Conservation (phyloP, 371 early-diverging fungal genomes). For the Mortierella sp. region DNA sequence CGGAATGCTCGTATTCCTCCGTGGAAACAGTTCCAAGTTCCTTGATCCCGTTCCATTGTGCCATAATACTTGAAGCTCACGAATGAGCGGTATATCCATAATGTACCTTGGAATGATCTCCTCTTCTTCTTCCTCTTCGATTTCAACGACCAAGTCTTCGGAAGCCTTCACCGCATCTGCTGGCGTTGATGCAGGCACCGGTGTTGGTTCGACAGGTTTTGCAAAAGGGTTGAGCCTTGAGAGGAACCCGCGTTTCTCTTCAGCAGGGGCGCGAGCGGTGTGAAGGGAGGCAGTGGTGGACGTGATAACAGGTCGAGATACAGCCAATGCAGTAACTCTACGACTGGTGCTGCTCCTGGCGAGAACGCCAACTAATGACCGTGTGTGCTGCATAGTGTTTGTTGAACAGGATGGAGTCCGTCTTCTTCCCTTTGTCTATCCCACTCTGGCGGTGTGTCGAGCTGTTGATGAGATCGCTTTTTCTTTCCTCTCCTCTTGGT, state of each 20-base stretch:
- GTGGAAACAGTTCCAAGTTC: too few relatives aligned
- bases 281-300: slow-evolving; percentile 15
- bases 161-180: slow-evolving; percentile 6
- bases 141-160: slow-evolving; percentile 35
- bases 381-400: slow-evolving; percentile 16
- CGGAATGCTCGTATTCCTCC: too few relatives aligned
- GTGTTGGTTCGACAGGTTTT: slow-evolving; percentile 8
- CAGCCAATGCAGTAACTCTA: not conserved
- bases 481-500: too few relatives aligned
- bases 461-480: too few relatives aligned
- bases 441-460: too few relatives aligned
- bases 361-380: slow-evolving; percentile 22
- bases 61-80: too few relatives aligned
- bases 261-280: slow-evolving; percentile 18
- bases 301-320: not conserved
- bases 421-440: too few relatives aligned
- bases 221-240: slow-evolving; percentile 52
- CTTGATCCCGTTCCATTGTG: too few relatives aligned
- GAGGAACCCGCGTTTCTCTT: slow-evolving; percentile 49
- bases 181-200: slow-evolving; percentile 4
- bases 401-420: not conserved
- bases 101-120: slow-evolving; percentile 22
- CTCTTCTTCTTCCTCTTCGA: slow-evolving; percentile 38
- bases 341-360: slow-evolving; percentile 2
- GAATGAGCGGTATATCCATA: too few relatives aligned